Conservation (phyloP, 805 yeast species). For the Candida odintsovae region DNA sequence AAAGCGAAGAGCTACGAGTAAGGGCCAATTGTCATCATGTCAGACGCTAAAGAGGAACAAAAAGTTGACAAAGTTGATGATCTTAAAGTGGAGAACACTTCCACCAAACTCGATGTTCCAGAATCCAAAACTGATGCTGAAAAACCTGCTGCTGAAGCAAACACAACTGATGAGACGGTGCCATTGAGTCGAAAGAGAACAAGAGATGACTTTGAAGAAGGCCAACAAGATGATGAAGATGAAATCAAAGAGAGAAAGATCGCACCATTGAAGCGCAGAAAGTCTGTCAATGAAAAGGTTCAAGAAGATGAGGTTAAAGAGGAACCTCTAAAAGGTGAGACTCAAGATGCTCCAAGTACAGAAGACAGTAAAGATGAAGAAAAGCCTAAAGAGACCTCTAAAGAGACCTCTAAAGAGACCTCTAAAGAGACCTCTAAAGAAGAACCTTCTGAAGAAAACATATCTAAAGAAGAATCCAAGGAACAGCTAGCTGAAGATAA, state of each 20-base stretch:
- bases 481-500: not conserved
- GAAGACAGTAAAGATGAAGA: not conserved
- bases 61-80: not conserved
- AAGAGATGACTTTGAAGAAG: slow-evolving; percentile 20
- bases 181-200: slow-evolving; percentile 22
- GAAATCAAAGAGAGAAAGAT: slow-evolving; percentile 7
- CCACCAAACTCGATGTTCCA: not conserved
- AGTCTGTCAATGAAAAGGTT: slow-evolving; percentile 2
- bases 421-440: slow-evolving; percentile 7
- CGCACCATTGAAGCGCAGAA: slow-evolving; percentile 7
- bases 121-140: not conserved
- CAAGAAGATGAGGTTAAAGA: slow-evolving; percentile 3
- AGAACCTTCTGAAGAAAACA: not conserved
- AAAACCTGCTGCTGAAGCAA: not conserved
- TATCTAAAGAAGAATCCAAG: slow-evolving; percentile 6
- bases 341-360: not conserved
- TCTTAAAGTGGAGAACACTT: not conserved
- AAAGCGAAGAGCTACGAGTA: not conserved
- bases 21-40: not conserved
- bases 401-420: slow-evolving; percentile 7
- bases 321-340: not conserved
- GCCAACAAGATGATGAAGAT: slow-evolving; percentile 13
- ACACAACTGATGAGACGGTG: not conserved
- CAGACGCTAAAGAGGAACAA: not conserved
- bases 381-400: not conserved